Percentiles rank a stretch among this genome's conserved stretches.
phyloP scores from a whole-genome alignment of 192 early-diverging fungal species.

The Coemansia sp. region DNA sequence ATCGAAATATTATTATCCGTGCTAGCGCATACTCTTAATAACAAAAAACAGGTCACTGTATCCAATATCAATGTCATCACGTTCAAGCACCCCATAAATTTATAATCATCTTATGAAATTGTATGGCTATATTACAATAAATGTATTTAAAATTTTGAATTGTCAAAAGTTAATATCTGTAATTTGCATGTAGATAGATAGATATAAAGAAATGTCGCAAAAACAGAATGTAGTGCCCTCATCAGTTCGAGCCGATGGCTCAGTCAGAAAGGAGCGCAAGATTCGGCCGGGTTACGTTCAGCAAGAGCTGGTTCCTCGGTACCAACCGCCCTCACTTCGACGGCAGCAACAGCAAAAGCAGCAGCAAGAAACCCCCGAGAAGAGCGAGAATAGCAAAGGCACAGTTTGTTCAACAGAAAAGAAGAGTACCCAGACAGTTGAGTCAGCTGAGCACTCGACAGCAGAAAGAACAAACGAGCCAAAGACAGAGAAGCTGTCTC shows the following conservation, averaged over 20 bases:
- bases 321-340: slow-evolving; percentile 18
- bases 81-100: no score
- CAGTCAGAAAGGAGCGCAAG: slow-evolving; percentile 21
- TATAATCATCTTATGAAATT: no score
- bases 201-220: not conserved
- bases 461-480: not conserved
- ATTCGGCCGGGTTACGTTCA: slow-evolving; percentile 27
- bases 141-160: no score
- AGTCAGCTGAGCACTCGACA: no score
- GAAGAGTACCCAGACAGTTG: no score
- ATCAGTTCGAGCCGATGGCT: slow-evolving; percentile 20
- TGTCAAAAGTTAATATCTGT: no score
- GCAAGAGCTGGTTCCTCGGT: slow-evolving; percentile 12
- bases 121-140: no score
- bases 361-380: not conserved
- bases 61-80: no score
- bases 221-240: slow-evolving; percentile 7
- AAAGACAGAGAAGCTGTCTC: not conserved
- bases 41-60: no score
- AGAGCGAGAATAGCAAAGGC: not conserved
- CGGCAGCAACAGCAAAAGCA: not conserved
- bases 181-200: no score
- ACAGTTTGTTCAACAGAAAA: not conserved
- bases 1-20: no score
- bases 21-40: no score